These are phyloP conservation scores for Megacollybia marginata DNA, from an alignment of 768 basidiomycete genomes.

Conservation along the genomic window DNA sequence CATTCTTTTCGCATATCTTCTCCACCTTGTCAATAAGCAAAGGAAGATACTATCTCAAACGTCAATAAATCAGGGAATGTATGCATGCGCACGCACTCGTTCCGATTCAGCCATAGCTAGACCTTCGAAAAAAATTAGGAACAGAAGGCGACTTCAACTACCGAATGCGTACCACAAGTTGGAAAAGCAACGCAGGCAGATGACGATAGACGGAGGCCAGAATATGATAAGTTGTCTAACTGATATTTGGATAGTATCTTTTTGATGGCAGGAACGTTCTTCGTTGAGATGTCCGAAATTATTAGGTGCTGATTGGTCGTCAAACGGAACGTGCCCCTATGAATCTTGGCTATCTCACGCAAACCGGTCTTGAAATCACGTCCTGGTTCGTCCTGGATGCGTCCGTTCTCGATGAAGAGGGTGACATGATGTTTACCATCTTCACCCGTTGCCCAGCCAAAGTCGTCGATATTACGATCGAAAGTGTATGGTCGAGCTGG, in stretches of 20 bases:
- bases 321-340: constrained; percentile 90
- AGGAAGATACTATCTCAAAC: constrained; percentile 67
- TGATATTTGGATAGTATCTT: constrained; percentile 74
- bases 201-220: constrained; percentile 76
- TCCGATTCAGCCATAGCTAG: constrained; percentile 49
- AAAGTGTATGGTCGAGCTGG: constrained; percentile 76
- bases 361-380: constrained; percentile 90
- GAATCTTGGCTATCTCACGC: constrained; percentile 86
- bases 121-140: constrained; percentile 8
- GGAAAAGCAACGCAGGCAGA: constrained; percentile 98
- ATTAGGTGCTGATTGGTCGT: constrained; percentile 95
- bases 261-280: constrained; percentile 75
- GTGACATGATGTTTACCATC: constrained; percentile 90
- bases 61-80: neutral
- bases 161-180: constrained; percentile 62
- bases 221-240: constrained; percentile 78
- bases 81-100: constrained; percentile 29
- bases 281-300: constrained; percentile 72
- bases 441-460: constrained; percentile 84
- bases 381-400: constrained; percentile 89
- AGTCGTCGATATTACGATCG: constrained; percentile 88
- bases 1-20: constrained; percentile 88
- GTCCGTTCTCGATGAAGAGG: constrained; percentile 95
- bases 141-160: neutral
- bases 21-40: constrained; percentile 92